Conservation (phyloP, 2,329 filamentous ascomycete species). For the Exophiala sp. region DNA sequence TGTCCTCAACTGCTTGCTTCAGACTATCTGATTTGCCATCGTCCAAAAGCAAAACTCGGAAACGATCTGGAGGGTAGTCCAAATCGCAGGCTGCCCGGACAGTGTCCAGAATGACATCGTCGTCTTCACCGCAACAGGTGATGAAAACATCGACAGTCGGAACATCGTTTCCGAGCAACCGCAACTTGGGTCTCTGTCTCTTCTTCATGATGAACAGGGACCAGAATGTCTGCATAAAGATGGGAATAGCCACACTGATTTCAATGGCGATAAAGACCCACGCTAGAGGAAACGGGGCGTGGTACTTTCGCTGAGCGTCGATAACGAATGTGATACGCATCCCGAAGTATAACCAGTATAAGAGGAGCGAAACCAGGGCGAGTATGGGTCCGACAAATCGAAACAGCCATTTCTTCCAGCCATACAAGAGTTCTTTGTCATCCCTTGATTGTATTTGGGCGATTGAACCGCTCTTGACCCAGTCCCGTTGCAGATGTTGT, state of each 20-base stretch:
- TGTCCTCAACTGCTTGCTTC: conserved; percentile 34
- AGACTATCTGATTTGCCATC: conserved; percentile 43
- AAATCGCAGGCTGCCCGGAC: conserved; percentile 50
- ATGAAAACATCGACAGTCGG: conserved; percentile 57
- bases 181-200: conserved; percentile 52
- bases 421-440: conserved; percentile 37
- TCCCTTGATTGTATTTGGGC: conserved; percentile 36
- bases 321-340: conserved; percentile 53
- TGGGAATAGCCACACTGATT: conserved; percentile 47
- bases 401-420: conserved; percentile 38
- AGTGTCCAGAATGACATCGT: conserved; percentile 55
- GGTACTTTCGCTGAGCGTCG: conserved; percentile 45
- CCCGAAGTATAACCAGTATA: conserved; percentile 48
- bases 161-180: conserved; percentile 39
- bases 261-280: conserved; percentile 59
- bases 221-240: conserved; percentile 57
- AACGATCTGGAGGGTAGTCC: conserved; percentile 54
- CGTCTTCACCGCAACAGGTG: conserved; percentile 56
- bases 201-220: conserved; percentile 57
- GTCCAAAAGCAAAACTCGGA: conserved; percentile 54
- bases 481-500: conserved; percentile 35
- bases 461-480: conserved; percentile 38
- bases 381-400: conserved; percentile 34
- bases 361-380: conserved; percentile 34
- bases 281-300: conserved; percentile 47